phyloP scores from a whole-genome alignment of 2,329 filamentous ascomycete genomes.

The Blastomyces gilchristii region DNA sequence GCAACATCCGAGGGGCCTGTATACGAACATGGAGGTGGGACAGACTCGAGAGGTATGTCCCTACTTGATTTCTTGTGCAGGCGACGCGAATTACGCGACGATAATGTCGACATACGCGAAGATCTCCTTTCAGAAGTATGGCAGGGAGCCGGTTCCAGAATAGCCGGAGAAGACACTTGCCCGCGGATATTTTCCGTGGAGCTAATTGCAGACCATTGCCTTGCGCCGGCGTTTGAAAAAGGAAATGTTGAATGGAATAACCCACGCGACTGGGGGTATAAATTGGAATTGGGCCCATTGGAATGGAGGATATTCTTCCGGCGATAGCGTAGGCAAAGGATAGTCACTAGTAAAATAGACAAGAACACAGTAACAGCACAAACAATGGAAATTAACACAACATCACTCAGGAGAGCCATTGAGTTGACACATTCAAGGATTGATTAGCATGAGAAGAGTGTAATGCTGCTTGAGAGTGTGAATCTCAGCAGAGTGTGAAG shows the following conservation, averaged over 20 bases:
- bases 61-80: constrained; percentile 3
- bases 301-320: not conserved
- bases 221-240: not conserved
- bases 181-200: not conserved
- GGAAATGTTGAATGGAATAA: constrained; percentile 1
- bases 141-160: not conserved
- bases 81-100: constrained; percentile 4
- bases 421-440: not conserved
- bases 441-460: not conserved
- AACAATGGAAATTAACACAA: constrained; percentile 3
- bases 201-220: constrained; percentile 6
- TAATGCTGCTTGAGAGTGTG: not conserved
- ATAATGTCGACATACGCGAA: not conserved
- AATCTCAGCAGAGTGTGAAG: constrained; percentile 8
- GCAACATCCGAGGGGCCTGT: not conserved
- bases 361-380: constrained; percentile 3
- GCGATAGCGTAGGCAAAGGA: constrained; percentile 4
- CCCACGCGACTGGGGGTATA: constrained; percentile 4
- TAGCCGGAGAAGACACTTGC: not conserved
- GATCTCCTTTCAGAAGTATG: not conserved
- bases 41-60: not conserved
- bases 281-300: not conserved
- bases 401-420: constrained; percentile 4
- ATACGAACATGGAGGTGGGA: not conserved
- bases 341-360: not conserved